phyloP scores from a whole-genome alignment of 2,329 filamentous ascomycete genomes.

The Epicoccum nigrum region DNA sequence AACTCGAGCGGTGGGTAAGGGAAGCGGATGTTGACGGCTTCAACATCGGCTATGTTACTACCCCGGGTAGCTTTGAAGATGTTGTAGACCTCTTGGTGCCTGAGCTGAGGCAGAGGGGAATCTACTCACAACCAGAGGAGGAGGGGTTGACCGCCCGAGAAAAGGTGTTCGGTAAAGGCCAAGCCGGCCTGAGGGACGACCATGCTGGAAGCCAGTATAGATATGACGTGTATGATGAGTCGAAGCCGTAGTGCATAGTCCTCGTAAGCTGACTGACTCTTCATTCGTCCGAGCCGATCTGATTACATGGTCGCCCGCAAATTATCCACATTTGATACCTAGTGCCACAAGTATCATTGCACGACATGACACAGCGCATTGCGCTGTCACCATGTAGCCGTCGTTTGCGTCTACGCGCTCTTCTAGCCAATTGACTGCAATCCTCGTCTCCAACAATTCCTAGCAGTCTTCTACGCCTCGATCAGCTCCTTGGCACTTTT shows the following conservation, averaged over 20 bases:
- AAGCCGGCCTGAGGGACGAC: constrained; percentile 62
- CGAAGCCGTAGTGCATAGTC: neutral
- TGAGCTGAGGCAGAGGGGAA: constrained; percentile 64
- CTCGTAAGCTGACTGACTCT: too few relatives aligned
- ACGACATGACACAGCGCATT: too few relatives aligned
- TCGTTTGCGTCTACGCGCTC: too few relatives aligned
- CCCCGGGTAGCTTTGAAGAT: constrained; percentile 70
- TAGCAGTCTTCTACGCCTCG: too few relatives aligned
- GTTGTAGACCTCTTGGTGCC: constrained; percentile 70
- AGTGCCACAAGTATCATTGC: too few relatives aligned
- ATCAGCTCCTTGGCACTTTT: too few relatives aligned
- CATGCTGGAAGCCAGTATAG: constrained; percentile 66
- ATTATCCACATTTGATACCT: too few relatives aligned
- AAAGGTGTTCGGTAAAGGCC: constrained; percentile 64
- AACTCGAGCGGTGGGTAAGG: constrained; percentile 53
- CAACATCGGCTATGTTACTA: constrained; percentile 74
- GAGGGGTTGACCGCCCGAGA: constrained; percentile 52
- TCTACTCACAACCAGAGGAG: constrained; percentile 50
- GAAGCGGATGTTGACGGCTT: constrained; percentile 69
- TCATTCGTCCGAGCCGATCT: too few relatives aligned
- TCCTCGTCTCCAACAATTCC: too few relatives aligned
- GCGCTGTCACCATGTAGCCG: too few relatives aligned
- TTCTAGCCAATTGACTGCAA: too few relatives aligned
- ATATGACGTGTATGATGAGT: constrained; percentile 66
- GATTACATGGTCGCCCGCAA: too few relatives aligned